Conservation (phyloP, 768 basidiomycete species). For the Suillus spraguei region DNA sequence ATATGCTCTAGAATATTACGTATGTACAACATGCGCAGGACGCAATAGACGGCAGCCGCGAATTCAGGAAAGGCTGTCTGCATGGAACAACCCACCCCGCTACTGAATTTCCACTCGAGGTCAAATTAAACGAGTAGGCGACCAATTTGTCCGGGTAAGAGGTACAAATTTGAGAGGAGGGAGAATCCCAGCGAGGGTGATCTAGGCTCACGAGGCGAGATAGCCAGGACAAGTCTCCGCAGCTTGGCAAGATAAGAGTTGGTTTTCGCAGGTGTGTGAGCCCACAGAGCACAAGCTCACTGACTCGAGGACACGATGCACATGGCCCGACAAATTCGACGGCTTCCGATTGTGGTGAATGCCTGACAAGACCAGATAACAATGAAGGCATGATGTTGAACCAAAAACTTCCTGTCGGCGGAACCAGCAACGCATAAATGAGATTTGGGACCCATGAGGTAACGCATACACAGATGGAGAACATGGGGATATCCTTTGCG, state of each 20-base stretch:
- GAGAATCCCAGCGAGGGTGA: not conserved
- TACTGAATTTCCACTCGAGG: not conserved
- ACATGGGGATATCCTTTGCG: not conserved
- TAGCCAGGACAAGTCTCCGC: not conserved
- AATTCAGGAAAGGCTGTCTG: not conserved
- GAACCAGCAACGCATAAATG: not conserved
- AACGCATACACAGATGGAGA: not conserved
- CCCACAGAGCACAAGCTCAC: not conserved
- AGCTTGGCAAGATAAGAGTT: not conserved
- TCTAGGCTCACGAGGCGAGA: not conserved
- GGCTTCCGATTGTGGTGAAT: not conserved
- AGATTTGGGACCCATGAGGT: not conserved
- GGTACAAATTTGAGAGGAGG: not conserved
- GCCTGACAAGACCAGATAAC: not conserved
- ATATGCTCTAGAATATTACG: not conserved
- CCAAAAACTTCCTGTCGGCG: not conserved
- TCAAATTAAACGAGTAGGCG: not conserved
- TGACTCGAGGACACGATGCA: not conserved
- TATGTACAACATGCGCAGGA: not conserved
- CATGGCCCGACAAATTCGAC: not conserved
- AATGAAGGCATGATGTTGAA: not conserved
- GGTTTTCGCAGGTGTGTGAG: not conserved
- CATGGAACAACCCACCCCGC: not conserved
- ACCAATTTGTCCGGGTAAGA: not conserved
- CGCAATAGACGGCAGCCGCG: not conserved